Conservation (phyloP, 805 yeast genomes). For the Yarrowia bubula region DNA sequence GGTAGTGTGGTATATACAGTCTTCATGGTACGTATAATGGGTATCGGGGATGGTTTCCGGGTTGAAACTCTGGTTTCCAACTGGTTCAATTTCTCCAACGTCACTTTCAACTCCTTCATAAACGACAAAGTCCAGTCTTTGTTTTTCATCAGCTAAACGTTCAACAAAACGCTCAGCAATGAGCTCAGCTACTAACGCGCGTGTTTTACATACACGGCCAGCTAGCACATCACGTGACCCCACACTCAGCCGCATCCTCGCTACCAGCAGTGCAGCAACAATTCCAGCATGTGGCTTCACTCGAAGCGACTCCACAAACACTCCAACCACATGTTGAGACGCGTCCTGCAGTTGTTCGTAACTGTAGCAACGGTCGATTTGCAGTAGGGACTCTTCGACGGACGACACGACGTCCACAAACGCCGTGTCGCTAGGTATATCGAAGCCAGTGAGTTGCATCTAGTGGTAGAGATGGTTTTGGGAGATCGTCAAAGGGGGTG, state of each 20-base stretch:
- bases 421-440: background rate
- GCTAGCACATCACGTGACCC: slow-evolving; percentile 1
- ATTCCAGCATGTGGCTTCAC: background rate
- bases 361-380: background rate
- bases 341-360: slow-evolving; percentile 3
- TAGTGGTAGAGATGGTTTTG: background rate
- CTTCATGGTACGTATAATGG: background rate
- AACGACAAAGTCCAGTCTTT: background rate
- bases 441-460: background rate
- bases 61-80: background rate
- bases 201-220: background rate
- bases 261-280: background rate
- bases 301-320: background rate
- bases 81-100: background rate
- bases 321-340: background rate
- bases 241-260: background rate
- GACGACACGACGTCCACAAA: background rate
- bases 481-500: too few species aligned
- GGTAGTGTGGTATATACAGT: background rate
- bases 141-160: background rate
- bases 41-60: background rate
- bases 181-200: slow-evolving; percentile 4
- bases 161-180: slow-evolving; percentile 20
- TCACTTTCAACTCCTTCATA: background rate
- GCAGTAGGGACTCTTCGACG: background rate